Conservation (phyloP, 129 eudicot genomes). For the Pseudognaphalium luteoalbum region DNA sequence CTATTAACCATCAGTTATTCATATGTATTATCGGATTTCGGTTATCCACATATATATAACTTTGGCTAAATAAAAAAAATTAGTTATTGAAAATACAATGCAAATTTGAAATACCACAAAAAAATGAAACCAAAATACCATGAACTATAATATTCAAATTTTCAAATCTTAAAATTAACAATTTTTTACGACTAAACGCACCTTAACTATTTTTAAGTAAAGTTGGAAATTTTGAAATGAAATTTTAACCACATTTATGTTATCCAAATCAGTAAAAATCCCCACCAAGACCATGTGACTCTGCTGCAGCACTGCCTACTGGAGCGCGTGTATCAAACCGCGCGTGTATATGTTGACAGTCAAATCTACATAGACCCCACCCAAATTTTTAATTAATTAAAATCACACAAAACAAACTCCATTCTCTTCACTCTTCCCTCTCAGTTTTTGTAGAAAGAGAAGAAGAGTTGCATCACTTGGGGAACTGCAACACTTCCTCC, state of each 20-base stretch:
- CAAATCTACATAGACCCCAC: not conserved
- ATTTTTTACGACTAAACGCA: no score
- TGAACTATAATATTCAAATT: no score
- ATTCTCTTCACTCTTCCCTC: not conserved
- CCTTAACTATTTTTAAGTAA: no score
- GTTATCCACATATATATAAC: no score
- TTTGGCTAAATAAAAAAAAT: no score
- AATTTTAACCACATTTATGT: not conserved
- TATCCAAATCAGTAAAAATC: conserved; percentile 4
- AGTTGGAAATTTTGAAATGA: not conserved
- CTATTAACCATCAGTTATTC: no score
- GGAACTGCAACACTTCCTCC: conserved; percentile 30
- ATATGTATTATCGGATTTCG: no score
- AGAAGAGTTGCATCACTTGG: conserved; percentile 22
- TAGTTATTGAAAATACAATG: no score
- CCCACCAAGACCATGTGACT: conserved; percentile 40
- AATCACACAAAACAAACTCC: not conserved
- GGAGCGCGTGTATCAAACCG: conserved; percentile 10
- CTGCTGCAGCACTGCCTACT: not conserved
- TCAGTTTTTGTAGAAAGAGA: conserved; percentile 22
- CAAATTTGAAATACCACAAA: no score
- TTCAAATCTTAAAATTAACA: no score
- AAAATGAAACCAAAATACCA: no score
- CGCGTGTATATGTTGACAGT: conserved; percentile 21
- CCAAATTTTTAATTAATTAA: not conserved